These are phyloP conservation scores for Dioszegia crocea DNA, from an alignment of 768 basidiomycete genomes.

Conservation along the genomic window DNA sequence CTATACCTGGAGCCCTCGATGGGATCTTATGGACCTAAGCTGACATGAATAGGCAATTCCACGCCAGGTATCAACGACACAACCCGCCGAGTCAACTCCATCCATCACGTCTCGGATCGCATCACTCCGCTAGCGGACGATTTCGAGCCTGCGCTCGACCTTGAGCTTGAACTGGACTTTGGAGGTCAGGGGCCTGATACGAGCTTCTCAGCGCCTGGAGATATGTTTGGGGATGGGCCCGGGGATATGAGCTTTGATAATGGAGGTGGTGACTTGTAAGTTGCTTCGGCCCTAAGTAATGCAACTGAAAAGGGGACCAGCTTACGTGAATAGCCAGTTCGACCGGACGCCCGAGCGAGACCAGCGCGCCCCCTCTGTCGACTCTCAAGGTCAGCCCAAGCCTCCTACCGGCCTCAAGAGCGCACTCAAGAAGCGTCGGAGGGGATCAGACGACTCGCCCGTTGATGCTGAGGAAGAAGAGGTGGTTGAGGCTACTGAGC, in stretches of 20 bases:
- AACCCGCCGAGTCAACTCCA: constrained; percentile 14
- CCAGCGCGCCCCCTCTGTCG: not conserved
- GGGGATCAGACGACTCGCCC: not conserved
- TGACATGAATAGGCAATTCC: not conserved
- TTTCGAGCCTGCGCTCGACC: constrained; percentile 9
- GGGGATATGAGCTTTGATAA: constrained; percentile 1
- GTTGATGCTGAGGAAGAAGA: not conserved
- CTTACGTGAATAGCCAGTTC: not conserved
- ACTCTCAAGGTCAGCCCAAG: not conserved
- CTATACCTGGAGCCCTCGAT: no score
- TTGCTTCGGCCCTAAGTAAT: not conserved
- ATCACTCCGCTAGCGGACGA: not conserved
- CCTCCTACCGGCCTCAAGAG: not conserved
- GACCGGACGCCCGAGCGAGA: not conserved
- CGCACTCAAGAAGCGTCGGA: constrained; percentile 4
- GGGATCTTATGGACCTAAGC: no score
- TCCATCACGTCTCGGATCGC: constrained; percentile 22
- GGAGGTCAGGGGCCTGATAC: not conserved
- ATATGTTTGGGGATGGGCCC: not conserved
- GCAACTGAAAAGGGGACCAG: not conserved
- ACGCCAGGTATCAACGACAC: not conserved
- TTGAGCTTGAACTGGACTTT: constrained; percentile 4
- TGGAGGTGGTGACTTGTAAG: not conserved
- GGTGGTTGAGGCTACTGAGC: constrained; percentile 4
- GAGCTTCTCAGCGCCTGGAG: constrained; percentile 6